phyloP scores from a whole-genome alignment of 1,284 basidiomycete genomes.

The Trichosporon sp. region DNA sequence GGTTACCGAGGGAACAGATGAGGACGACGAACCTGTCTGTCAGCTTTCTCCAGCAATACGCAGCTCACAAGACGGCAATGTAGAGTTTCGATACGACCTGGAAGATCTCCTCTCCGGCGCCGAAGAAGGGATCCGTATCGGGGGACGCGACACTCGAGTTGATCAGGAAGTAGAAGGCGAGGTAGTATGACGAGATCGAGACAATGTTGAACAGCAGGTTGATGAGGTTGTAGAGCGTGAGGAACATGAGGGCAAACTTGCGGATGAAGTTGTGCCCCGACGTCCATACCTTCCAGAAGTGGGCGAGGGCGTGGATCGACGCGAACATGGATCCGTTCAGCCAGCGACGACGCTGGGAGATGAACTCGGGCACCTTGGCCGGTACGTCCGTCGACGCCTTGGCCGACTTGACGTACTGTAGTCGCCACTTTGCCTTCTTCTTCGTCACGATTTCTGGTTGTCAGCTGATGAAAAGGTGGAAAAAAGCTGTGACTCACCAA shows the following conservation, averaged over 20 bases:
- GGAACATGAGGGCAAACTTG: slow-evolving; percentile 73
- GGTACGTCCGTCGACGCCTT: slow-evolving; percentile 79
- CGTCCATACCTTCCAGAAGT: slow-evolving; percentile 82
- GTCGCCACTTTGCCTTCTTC: slow-evolving; percentile 60
- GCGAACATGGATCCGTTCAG: slow-evolving; percentile 72
- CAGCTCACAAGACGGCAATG: slow-evolving; percentile 60
- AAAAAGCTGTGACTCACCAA: slow-evolving; percentile 33
- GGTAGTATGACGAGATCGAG: slow-evolving; percentile 71
- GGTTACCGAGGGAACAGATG: slow-evolving; percentile 66
- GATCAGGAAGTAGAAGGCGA: slow-evolving; percentile 62
- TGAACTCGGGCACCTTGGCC: slow-evolving; percentile 74
- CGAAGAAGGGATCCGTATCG: slow-evolving; percentile 69
- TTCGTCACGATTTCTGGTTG: slow-evolving; percentile 49
- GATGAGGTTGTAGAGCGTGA: slow-evolving; percentile 52
- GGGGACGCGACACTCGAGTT: slow-evolving; percentile 64
- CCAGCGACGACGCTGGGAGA: slow-evolving; percentile 87
- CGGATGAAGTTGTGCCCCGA: slow-evolving; percentile 86
- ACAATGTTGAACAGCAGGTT: slow-evolving; percentile 59
- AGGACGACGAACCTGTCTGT: slow-evolving; percentile 42
- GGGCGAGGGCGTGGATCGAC: slow-evolving; percentile 79
- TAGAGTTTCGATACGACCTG: slow-evolving; percentile 71
- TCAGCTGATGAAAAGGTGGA: slow-evolving; percentile 19
- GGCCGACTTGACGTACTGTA: slow-evolving; percentile 89
- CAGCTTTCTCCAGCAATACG: slow-evolving; percentile 13
- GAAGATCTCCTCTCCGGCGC: slow-evolving; percentile 74